Percentiles rank a stretch among this genome's conserved stretches.
phyloP scores from a whole-genome alignment of 768 basidiomycete genomes.

The Termitomyces sp. region DNA sequence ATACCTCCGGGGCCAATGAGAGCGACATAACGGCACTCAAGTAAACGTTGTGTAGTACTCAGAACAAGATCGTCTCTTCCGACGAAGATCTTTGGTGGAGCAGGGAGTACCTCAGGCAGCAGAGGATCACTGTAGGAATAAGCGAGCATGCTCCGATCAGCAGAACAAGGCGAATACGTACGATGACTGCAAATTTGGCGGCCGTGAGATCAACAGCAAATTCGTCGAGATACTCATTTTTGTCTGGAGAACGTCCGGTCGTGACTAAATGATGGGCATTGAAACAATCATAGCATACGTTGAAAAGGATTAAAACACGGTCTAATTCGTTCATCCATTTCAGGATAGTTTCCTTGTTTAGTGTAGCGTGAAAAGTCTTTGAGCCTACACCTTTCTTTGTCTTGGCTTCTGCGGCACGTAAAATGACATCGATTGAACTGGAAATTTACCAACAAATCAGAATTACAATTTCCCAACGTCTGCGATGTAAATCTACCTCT shows the following conservation, averaged over 20 bases:
- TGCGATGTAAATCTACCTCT: not conserved
- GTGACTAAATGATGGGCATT: not conserved
- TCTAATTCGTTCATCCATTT: slow-evolving; percentile 4
- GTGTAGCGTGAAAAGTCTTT: slow-evolving; percentile 1
- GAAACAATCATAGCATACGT: slow-evolving; percentile 3
- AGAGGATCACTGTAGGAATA: not conserved
- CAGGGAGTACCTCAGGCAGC: not conserved
- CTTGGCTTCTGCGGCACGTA: not conserved
- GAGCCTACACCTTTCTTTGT: not conserved
- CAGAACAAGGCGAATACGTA: not conserved
- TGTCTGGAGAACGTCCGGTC: not conserved
- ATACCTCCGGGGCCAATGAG: slow-evolving; percentile 7
- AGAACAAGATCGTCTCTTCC: slow-evolving; percentile 2
- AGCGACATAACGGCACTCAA: not conserved
- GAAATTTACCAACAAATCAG: not conserved
- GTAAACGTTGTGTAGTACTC: not conserved
- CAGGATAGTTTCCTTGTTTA: slow-evolving; percentile 5
- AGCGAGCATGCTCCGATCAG: not conserved
- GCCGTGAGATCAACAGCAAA: not conserved
- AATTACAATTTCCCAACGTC: no score
- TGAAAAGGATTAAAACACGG: slow-evolving; percentile 3
- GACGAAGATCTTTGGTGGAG: slow-evolving; percentile 1
- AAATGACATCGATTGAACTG: not conserved
- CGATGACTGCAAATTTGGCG: not conserved
- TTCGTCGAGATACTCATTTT: slow-evolving; percentile 9